Base-by-base conservation (phyloP, 2,329 filamentous ascomycete genomes). In the Tolypocladium cylindrosporum region DNA sequence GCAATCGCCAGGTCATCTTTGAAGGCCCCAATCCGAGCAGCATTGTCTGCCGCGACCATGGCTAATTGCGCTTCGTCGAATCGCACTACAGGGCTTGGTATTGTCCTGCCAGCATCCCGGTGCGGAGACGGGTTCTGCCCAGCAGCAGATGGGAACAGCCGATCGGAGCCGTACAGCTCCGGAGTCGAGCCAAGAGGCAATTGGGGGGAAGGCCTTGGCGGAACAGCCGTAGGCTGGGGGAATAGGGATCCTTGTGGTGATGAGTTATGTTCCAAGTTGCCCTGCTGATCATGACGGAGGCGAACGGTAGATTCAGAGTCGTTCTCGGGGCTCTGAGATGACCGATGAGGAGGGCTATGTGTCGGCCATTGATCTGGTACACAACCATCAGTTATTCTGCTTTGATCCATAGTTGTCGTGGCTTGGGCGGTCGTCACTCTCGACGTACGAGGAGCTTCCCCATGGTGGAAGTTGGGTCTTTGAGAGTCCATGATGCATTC, bases 1-100 rank as follows among this genome's bases (percentile, higher is more conserved):
- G 78, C 75, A 56, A 79, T 72, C 54, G 77, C 73, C 41, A 83
- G 68, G 50, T 80, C 77, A 57, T 84, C 80, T 56, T 81, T 80
- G 66, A 82, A 78, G 55, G 73, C 67, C 53, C 66, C 63, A 67
- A 72, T 72, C 56, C 62, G 66, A 52, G 68, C 66, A 41, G 68
- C 59, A 61, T 68, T 69, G 52, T 68, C 66, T 21, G 69, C 66
- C 42, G 71, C 67, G 50, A 72, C 68, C 70, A 77, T 74, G 60
- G 73, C 67, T 27, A 74, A 64, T 57, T 74, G 72, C 14, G 69
- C 66, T 42, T 76, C 69, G 65, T 77, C 69, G 59, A 75, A 75
- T 27, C 66, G 72, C 31, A 73, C 71, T 4, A 63, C 56, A 37
- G 57, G 66, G 40, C 51, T 55, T 14, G 58, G 58, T n/a, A 27